Base-by-base conservation (phyloP, 768 basidiomycete species). In the Trametes elegans region DNA sequence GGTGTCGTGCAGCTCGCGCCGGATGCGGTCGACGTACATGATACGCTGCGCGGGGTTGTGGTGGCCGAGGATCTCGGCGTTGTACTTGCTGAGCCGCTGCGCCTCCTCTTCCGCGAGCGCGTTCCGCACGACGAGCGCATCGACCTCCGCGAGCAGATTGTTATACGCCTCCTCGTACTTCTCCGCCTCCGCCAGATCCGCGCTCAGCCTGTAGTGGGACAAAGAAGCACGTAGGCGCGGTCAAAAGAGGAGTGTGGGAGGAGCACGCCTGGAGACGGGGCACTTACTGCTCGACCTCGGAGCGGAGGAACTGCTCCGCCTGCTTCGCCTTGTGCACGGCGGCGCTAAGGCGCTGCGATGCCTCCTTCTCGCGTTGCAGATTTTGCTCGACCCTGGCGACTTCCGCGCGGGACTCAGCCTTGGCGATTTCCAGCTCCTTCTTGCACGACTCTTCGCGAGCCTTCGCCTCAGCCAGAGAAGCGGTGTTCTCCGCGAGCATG, bases 21-120 rank as follows among this genome's bases (percentile, higher is more conserved):
- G 79, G 48, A 97, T 83, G 49, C 84, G 79, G 55, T 95, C 94
- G 14, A 97, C 84, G 62, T 96, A 95, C 68, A 84, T 76, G 63
- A 97, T 93, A 55, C 84, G 82, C 69, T 96, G 93, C 1, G 84
- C 83, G 8, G 90, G 88, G 65, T 95, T 94, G 29, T 80, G 78
- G 66, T 95, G 93, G 0, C 90, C 83, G 16, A 93, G 73, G 54
- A 96, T 88, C 66, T 93, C 84, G 0, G 90, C 88, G 59, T 95
- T 95, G 72, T 92, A 87, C 63, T 77, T 79, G 60, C 88, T 84
- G 38, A 96, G 77, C n/a, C 77, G 74, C 34, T 80, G 75, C 0
- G 88, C 83, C 67, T 96, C 94, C 36, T 84, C 84, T 64, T 93
- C 87, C 7, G 90, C 90, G 31, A 93, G 75, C 28, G 84, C 79